Evolutionary conservation across 768 basidiomycete species (phyloP).

Genomic region (Termitomyces sp.): DNA sequence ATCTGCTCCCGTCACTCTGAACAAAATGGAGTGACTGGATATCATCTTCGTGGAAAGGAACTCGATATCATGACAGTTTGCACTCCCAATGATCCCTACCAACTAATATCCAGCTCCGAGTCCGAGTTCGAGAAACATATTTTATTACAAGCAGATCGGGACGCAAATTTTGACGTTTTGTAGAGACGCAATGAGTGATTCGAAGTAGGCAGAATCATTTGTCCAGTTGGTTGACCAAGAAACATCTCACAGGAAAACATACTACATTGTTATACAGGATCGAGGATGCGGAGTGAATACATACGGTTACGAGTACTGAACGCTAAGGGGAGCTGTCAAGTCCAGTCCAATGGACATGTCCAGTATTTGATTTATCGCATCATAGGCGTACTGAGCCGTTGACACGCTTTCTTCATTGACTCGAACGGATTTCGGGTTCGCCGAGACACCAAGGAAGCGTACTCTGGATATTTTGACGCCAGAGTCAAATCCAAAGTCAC

Average conservation of each 20-base stretch:
- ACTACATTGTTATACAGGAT: background rate
- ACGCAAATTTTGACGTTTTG: background rate
- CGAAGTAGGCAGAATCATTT: background rate
- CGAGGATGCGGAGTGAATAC: background rate
- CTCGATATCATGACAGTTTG: too few species aligned
- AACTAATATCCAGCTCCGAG: too few species aligned
- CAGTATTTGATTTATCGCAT: conserved; percentile 37
- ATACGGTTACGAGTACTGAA: conserved; percentile 15
- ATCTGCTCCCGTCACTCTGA: too few species aligned
- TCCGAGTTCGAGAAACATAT: background rate
- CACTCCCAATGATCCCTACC: background rate
- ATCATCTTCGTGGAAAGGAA: too few species aligned
- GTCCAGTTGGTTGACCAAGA: background rate
- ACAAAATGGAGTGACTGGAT: too few species aligned
- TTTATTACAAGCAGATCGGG: background rate
- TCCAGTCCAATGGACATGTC: conserved; percentile 36
- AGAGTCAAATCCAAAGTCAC: conserved; percentile 31
- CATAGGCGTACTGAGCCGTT: conserved; percentile 24
- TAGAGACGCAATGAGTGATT: background rate
- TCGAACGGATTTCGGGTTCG: conserved; percentile 24
- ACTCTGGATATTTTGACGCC: conserved; percentile 35
- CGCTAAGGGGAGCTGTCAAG: conserved; percentile 30
- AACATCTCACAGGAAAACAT: background rate
- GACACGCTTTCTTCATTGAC: conserved; percentile 25
- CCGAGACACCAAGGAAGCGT: conserved; percentile 32